Conservation (phyloP, 441 rosid species). For the Erysimum cheiri region DNA sequence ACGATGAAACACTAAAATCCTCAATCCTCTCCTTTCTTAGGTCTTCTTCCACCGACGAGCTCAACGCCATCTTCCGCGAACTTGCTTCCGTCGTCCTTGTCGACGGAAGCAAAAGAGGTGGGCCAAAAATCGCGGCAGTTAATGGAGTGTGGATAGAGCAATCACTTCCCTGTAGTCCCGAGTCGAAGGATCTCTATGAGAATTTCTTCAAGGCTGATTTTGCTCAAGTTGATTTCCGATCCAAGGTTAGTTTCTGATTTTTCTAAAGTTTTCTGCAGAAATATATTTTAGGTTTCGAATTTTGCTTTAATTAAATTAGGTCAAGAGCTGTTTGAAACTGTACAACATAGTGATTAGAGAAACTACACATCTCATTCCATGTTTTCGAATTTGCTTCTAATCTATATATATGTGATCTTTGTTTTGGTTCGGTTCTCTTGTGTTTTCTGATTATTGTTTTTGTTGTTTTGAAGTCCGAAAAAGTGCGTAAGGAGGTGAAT, state of each 20-base stretch:
- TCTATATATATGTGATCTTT: not conserved
- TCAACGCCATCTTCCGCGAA: not conserved
- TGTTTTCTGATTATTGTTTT: no score
- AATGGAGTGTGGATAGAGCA: slow-evolving; percentile 10
- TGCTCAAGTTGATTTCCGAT: slow-evolving; percentile 4
- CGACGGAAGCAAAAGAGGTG: not conserved
- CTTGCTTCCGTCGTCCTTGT: not conserved
- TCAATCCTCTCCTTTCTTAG: no score
- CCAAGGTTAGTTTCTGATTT: not conserved
- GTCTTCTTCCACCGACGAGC: not conserved
- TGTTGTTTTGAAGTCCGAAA: not conserved
- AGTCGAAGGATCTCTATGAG: not conserved
- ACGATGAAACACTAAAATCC: no score
- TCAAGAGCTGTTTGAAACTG: not conserved
- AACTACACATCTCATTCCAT: not conserved
- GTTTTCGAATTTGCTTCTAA: not conserved
- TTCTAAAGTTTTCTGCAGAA: not conserved
- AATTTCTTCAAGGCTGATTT: slow-evolving; percentile 14
- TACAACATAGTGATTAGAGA: not conserved
- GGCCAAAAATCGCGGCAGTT: not conserved
- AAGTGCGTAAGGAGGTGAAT: slow-evolving; percentile 18
- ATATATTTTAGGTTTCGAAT: not conserved
- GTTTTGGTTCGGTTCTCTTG: not conserved
- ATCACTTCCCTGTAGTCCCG: not conserved
- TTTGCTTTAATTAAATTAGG: not conserved